These are phyloP conservation scores for Mycena metata DNA, from an alignment of 768 basidiomycete species.

Conservation along the genomic window DNA sequence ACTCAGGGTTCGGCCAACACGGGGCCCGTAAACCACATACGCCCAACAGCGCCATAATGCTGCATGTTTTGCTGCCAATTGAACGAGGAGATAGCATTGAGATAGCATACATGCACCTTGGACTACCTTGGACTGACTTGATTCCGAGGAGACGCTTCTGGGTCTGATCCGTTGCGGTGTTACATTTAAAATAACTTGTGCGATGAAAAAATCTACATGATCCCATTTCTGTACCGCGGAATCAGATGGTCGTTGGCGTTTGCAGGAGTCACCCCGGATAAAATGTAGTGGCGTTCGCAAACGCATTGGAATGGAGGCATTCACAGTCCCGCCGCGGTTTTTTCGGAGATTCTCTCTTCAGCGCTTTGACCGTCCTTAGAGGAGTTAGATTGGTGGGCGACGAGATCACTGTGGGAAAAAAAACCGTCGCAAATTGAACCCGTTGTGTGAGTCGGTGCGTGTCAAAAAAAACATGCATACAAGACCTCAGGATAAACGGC, in stretches of 20 bases:
- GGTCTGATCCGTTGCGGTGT: conserved; percentile 12
- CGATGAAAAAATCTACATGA: too few relatives aligned
- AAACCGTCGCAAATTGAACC: too few relatives aligned
- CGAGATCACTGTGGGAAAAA: neutral
- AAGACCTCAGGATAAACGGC: neutral
- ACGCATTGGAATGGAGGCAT: neutral
- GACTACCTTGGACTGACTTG: neutral
- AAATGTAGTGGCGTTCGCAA: neutral
- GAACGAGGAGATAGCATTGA: neutral
- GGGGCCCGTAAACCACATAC: neutral
- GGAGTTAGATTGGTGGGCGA: neutral
- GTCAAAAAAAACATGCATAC: neutral
- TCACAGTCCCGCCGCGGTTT: neutral
- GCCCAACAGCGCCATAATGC: neutral
- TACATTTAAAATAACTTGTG: neutral
- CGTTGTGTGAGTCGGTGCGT: conserved; percentile 1
- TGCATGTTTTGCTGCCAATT: neutral
- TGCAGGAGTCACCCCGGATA: conserved; percentile 7
- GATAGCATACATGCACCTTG: conserved; percentile 1
- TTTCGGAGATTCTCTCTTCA: conserved; percentile 2
- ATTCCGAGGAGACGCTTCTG: neutral
- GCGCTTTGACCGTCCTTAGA: neutral
- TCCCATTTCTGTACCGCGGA: too few relatives aligned
- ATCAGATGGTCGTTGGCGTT: conserved; percentile 25
- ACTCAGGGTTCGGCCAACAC: neutral